Percentiles rank a stretch among this genome's conserved stretches.
Conservation (phyloP, 2,329 filamentous ascomycete genomes). For the Fusarium torulosum region DNA sequence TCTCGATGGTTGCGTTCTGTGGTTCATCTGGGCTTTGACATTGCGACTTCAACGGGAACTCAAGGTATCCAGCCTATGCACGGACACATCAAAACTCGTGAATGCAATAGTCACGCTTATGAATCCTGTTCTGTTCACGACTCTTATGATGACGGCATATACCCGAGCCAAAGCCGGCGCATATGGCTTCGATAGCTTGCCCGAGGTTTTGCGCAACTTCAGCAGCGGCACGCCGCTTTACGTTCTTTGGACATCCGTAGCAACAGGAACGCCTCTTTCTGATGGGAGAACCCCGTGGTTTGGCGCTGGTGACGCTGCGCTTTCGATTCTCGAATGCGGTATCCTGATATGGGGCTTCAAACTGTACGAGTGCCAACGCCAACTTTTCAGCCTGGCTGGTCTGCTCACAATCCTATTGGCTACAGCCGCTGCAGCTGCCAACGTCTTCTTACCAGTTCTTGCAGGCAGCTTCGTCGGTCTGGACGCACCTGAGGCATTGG, state of each 20-base stretch:
- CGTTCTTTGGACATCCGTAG: slow-evolving; percentile 51
- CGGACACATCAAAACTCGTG: slow-evolving; percentile 36
- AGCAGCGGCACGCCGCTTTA: slow-evolving; percentile 54
- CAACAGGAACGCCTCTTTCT: slow-evolving; percentile 18
- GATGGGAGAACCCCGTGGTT: slow-evolving; percentile 50
- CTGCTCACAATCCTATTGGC: slow-evolving; percentile 56
- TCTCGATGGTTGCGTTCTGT: slow-evolving; percentile 62
- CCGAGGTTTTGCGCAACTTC: slow-evolving; percentile 48
- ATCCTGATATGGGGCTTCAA: slow-evolving; percentile 68
- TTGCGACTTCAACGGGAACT: slow-evolving; percentile 55
- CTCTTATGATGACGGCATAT: slow-evolving; percentile 60
- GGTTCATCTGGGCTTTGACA: slow-evolving; percentile 63
- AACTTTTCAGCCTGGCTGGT: slow-evolving; percentile 60
- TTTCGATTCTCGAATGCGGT: slow-evolving; percentile 63
- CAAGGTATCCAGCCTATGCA: slow-evolving; percentile 42
- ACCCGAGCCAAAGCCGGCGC: slow-evolving; percentile 55
- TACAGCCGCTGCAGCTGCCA: slow-evolving; percentile 54
- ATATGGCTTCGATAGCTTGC: slow-evolving; percentile 49
- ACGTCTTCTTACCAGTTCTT: slow-evolving; percentile 59
- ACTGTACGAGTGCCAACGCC: slow-evolving; percentile 62
- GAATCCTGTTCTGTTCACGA: slow-evolving; percentile 64
- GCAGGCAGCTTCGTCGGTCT: slow-evolving; percentile 55
- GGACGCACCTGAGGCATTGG: slow-evolving; percentile 51
- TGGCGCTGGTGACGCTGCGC: slow-evolving; percentile 63
- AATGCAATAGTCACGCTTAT: slow-evolving; percentile 56